Evolutionary conservation across 148 eudicot species (phyloP), one percentile per base, ranked within the genome.

Genomic region (Camellia lanceoleosa): DNA sequence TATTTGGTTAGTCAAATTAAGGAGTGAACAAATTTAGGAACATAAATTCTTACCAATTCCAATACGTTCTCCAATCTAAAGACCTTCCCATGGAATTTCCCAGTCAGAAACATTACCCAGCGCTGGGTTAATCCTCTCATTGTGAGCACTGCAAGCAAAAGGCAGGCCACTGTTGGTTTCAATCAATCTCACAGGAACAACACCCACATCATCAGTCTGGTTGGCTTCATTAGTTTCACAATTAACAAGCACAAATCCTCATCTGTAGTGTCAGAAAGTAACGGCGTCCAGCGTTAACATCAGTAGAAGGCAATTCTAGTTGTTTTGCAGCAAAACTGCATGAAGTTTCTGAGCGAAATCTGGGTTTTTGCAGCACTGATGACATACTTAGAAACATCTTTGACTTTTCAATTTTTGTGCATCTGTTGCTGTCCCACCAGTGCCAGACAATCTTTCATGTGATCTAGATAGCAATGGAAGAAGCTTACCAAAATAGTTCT

Each of bases 41-140:
- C 64, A 19, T 59, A 66, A 78, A 68, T n/a, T 68, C 84, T 86
- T 82, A 96, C 99, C 99, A 86, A 96, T 92, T n/a, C 98, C 99
- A 86, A 96, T 91, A 52, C 99, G 92, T 81, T 92, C 98, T 75
- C 95, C 98, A 71, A 93, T 86, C 84, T 89, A 91, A 69, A 96
- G 98, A 87, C 91, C 92, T 83, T 96, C 97, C 99, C 99, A 96
- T 38, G 87, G 91, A 82, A 96, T 93, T 84, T 96, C 97, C 91
- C 95, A 93, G 80, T 90, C 97, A 54, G 97, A 92, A 87, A 91
- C 94, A 74, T 89, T 92, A 83, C 89, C 93, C 60, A 95, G 88
- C 83, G 87, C 73, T 76, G 90, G 93, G 75, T 85, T 85, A 63
- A 83, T 82, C 79, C 86, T 80, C 82, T 82, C 88, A 72, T 81